Evolutionary conservation across 257 asterid genomes (phyloP).

Genomic region (Rehmannia glutinosa): DNA sequence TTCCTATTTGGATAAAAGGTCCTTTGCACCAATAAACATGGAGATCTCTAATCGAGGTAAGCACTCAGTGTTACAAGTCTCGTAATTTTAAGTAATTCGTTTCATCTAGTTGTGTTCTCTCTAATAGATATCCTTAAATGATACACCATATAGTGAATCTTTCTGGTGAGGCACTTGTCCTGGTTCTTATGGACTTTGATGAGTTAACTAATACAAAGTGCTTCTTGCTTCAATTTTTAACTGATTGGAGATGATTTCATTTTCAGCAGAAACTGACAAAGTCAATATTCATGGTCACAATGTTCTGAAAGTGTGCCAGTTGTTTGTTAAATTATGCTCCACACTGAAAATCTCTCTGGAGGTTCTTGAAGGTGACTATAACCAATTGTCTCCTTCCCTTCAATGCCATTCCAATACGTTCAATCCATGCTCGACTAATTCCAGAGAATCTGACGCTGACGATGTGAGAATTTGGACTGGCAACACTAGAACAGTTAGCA

Average conservation of each 20-base stretch:
- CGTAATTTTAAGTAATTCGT: neutral
- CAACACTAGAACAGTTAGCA: conserved; percentile 37
- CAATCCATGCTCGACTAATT: conserved; percentile 31
- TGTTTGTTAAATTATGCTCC: conserved; percentile 60
- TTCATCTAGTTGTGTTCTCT: neutral
- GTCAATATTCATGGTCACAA: conserved; percentile 53
- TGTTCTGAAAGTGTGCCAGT: conserved; percentile 66
- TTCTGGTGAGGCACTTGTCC: too few species aligned
- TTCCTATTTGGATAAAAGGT: conserved; percentile 54
- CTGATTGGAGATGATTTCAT: conserved; percentile 22
- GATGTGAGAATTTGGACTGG: conserved; percentile 49
- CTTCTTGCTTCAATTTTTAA: conserved; percentile 2
- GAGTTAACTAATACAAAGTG: neutral
- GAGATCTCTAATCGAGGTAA: conserved; percentile 57
- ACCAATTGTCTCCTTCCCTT: conserved; percentile 32
- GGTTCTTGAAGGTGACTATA: conserved; percentile 29
- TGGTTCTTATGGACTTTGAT: neutral
- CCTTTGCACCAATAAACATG: conserved; percentile 43
- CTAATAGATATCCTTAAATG: neutral
- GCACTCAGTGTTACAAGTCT: conserved; percentile 13
- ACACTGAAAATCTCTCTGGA: conserved; percentile 42
- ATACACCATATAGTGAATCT: neutral
- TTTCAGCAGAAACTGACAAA: conserved; percentile 41
- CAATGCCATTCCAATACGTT: conserved; percentile 37
- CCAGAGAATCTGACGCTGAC: conserved; percentile 31